Conservation (phyloP, 2,329 filamentous ascomycete species). For the Nannizzia gypsea region DNA sequence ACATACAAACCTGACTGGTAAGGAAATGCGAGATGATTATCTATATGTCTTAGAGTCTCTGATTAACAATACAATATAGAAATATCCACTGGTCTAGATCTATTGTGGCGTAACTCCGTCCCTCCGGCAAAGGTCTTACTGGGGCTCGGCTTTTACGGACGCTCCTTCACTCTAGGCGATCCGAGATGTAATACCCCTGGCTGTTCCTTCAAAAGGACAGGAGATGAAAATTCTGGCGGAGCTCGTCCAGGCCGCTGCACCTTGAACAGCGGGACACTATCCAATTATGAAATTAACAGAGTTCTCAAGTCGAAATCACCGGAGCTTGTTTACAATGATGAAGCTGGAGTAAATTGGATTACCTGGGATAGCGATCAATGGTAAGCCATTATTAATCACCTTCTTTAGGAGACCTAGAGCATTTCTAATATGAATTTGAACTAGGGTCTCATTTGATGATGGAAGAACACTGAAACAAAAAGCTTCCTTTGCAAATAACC, state of each 20-base stretch:
- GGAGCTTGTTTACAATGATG: neutral
- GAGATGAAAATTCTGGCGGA: slow-evolving; percentile 15
- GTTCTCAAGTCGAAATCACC: slow-evolving; percentile 13
- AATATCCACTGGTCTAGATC: slow-evolving; percentile 21
- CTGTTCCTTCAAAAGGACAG: slow-evolving; percentile 18
- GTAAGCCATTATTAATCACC: neutral
- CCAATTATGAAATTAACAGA: slow-evolving; percentile 24
- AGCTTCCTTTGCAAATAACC: slow-evolving; percentile 21
- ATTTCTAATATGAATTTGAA: neutral
- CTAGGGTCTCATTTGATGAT: slow-evolving; percentile 23
- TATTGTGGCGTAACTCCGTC: slow-evolving; percentile 21
- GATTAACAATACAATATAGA: slow-evolving; percentile 11
- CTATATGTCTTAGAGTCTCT: slow-evolving; percentile 16
- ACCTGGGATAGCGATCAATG: slow-evolving; percentile 8
- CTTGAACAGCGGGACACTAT: slow-evolving; percentile 17
- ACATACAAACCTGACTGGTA: slow-evolving; percentile 22
- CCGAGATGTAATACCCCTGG: slow-evolving; percentile 13
- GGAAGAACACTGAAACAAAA: slow-evolving; percentile 25
- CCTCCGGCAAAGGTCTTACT: slow-evolving; percentile 16
- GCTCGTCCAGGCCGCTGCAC: slow-evolving; percentile 22
- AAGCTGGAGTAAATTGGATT: slow-evolving; percentile 7
- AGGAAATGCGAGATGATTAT: neutral
- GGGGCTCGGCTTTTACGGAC: slow-evolving; percentile 21
- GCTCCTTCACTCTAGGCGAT: slow-evolving; percentile 16
- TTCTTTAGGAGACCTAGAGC: neutral